These are phyloP conservation scores for Porpolomopsis calyptriformis DNA, from an alignment of 768 basidiomycete genomes.

Conservation along the genomic window DNA sequence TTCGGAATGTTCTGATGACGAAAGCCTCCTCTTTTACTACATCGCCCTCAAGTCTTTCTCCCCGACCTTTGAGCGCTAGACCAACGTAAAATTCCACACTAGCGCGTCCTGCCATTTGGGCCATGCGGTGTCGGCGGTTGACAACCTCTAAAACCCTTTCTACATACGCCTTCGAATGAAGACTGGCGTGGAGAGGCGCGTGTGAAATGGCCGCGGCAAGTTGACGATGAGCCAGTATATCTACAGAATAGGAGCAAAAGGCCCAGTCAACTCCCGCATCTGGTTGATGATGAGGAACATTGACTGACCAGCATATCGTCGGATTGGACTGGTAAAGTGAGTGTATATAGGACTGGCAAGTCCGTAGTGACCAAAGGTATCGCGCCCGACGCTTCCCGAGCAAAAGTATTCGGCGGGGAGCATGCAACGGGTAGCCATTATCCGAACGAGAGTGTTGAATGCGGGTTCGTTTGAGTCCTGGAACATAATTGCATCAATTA, in stretches of 20 bases:
- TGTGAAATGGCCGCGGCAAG: conserved; percentile 83
- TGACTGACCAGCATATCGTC: conserved; percentile 78
- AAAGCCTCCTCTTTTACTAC: conserved; percentile 73
- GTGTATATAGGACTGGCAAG: conserved; percentile 97
- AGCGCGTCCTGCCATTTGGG: conserved; percentile 94
- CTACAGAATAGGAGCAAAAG: conserved; percentile 26
- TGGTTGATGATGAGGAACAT: neutral
- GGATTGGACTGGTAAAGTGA: conserved; percentile 96
- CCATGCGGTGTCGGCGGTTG: conserved; percentile 88
- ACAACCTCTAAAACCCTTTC: conserved; percentile 80
- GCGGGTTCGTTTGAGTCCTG: conserved; percentile 77
- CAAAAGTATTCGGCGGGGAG: conserved; percentile 97
- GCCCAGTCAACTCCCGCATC: neutral
- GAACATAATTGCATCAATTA: neutral
- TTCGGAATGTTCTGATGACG: conserved; percentile 88
- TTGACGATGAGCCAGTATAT: conserved; percentile 91
- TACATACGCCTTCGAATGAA: conserved; percentile 83
- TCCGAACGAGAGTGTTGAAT: conserved; percentile 95
- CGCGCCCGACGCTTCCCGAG: conserved; percentile 84
- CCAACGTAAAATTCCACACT: conserved; percentile 98
- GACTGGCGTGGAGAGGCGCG: conserved; percentile 68
- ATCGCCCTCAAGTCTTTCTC: conserved; percentile 31
- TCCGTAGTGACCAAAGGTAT: conserved; percentile 94
- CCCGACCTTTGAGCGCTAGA: conserved; percentile 69
- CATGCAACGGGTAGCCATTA: conserved; percentile 99